Evolutionary conservation across 106 monocot species (phyloP).

Genomic region (Posidonia australis): DNA sequence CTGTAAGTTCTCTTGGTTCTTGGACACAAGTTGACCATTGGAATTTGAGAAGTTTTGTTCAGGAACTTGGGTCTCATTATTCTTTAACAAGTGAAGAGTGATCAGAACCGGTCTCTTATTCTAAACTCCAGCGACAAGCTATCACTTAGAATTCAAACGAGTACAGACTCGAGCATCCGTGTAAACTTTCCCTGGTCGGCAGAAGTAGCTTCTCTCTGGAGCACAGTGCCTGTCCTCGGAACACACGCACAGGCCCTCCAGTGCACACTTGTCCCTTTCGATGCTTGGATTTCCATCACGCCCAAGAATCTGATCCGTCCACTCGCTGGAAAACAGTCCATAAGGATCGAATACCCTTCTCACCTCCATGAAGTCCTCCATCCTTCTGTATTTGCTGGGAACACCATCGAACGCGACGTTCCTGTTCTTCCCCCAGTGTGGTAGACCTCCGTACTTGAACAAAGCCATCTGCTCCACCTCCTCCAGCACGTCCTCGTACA

Average conservation of each 20-base stretch:
- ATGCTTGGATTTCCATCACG: conserved; percentile 26
- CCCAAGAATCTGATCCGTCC: conserved; percentile 60
- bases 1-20: too few relatives aligned
- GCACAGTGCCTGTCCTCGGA: conserved; percentile 38
- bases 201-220: conserved; percentile 30
- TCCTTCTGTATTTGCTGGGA: conserved; percentile 24
- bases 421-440: conserved; percentile 74
- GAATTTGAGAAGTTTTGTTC: too few relatives aligned
- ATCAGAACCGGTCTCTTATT: too few relatives aligned
- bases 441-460: conserved; percentile 59
- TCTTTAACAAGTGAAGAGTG: too few relatives aligned
- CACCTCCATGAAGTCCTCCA: conserved; percentile 26
- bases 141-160: too few relatives aligned
- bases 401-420: conserved; percentile 44
- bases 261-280: conserved; percentile 37
- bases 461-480: conserved; percentile 81
- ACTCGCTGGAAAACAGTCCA: conserved; percentile 51
- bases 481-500: conserved; percentile 43
- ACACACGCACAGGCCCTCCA: conserved; percentile 51
- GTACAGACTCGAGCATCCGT: conserved; percentile 38
- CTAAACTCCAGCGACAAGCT: too few relatives aligned
- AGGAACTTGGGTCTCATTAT: too few relatives aligned
- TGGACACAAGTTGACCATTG: too few relatives aligned
- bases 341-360: conserved; percentile 37
- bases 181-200: conserved; percentile 35